Conservation (phyloP, 164 flowering plant genomes). For the Tetracentron sinense region DNA sequence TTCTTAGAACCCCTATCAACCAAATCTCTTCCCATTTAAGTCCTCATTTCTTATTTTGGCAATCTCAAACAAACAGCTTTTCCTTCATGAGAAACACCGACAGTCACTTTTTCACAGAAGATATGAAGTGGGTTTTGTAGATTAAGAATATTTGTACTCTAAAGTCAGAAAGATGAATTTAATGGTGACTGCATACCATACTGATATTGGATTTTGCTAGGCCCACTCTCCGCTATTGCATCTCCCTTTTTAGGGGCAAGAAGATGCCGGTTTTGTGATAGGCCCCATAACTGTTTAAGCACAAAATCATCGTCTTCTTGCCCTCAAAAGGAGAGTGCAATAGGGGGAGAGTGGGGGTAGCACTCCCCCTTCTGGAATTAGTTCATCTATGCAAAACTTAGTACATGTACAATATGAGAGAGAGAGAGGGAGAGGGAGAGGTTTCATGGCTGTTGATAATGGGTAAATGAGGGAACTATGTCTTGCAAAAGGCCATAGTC, state of each 20-base stretch:
- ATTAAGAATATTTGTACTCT: neutral
- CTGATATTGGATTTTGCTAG: too few relatives aligned
- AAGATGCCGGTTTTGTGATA: too few relatives aligned
- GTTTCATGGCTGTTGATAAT: constrained; percentile 20
- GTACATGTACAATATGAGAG: constrained; percentile 9
- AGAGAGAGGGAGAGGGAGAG: neutral
- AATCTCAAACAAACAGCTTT: neutral
- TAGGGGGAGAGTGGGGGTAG: too few relatives aligned
- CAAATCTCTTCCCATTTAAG: constrained; percentile 1
- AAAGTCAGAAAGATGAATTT: constrained; percentile 11
- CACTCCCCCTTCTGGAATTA: too few relatives aligned
- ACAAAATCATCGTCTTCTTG: too few relatives aligned
- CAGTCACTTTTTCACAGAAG: constrained; percentile 1
- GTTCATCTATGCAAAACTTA: constrained; percentile 9
- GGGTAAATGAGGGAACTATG: constrained; percentile 25
- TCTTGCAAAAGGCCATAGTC: constrained; percentile 43
- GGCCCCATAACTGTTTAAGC: too few relatives aligned
- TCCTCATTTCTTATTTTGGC: constrained; percentile 4
- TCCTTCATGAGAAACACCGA: neutral
- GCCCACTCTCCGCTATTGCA: too few relatives aligned
- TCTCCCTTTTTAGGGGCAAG: too few relatives aligned
- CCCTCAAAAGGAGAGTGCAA: too few relatives aligned
- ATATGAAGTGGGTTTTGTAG: constrained; percentile 10
- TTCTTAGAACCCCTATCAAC: constrained; percentile 5
- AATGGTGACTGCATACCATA: constrained; percentile 5